A percentile compares a stretch with the other conserved stretches of the same genome.
Evolutionary conservation across 2,329 filamentous ascomycete genomes (phyloP).

Genomic region (Pseudopithomyces maydicus): DNA sequence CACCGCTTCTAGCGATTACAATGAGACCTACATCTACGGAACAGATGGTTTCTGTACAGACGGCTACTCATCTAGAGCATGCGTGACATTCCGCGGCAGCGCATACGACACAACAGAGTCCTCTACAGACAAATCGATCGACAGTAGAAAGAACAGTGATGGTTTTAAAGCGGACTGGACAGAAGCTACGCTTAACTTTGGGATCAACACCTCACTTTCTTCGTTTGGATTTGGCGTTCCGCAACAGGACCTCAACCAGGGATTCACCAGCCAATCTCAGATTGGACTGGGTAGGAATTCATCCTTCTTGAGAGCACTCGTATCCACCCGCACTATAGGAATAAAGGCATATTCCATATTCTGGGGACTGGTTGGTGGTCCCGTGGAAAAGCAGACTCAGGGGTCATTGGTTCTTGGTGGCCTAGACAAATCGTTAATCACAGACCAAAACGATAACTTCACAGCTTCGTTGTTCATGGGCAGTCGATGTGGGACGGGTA

Average conservation of each 20-base stretch:
- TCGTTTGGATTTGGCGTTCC: constrained; percentile 20
- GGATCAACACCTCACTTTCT: constrained; percentile 12
- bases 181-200: constrained; percentile 15
- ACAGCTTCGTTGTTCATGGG: constrained; percentile 13
- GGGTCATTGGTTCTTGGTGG: constrained; percentile 39
- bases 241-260: constrained; percentile 15
- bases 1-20: constrained; percentile 15
- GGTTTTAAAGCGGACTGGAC: constrained; percentile 15
- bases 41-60: constrained; percentile 12
- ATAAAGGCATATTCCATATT: constrained; percentile 40
- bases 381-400: constrained; percentile 20
- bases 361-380: constrained; percentile 32
- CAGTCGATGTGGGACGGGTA: constrained; percentile 28
- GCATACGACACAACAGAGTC: constrained; percentile 16
- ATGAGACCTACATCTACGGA: constrained; percentile 24
- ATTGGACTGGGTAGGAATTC: constrained; percentile 39
- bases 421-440: constrained; percentile 17
- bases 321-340: constrained; percentile 28
- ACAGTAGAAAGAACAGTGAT: constrained; percentile 11
- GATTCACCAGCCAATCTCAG: constrained; percentile 20
- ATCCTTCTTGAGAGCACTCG: constrained; percentile 32
- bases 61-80: constrained; percentile 12
- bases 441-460: constrained; percentile 21
- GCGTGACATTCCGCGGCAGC: constrained; percentile 17
- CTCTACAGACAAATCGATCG: constrained; percentile 10